Evolutionary conservation across 2,329 filamentous ascomycete species (phyloP).

Genomic region (Rachicladosporium sp.): DNA sequence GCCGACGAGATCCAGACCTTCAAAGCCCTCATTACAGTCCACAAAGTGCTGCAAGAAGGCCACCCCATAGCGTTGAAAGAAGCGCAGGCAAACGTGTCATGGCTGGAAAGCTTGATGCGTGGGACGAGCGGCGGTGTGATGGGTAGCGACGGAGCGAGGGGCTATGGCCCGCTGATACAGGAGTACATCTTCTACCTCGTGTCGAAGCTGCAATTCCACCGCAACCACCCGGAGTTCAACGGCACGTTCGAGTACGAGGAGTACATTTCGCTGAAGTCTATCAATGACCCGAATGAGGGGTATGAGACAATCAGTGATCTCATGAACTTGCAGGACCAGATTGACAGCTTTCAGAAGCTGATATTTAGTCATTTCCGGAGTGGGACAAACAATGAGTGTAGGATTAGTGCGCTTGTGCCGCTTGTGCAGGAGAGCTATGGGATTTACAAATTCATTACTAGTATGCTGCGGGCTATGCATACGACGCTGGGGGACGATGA

Average conservation of each 20-base stretch:
- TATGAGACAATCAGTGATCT: conserved; percentile 93
- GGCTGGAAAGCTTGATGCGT: conserved; percentile 85
- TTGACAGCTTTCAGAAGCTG: conserved; percentile 95
- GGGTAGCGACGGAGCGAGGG: conserved; percentile 45
- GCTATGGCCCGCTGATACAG: conserved; percentile 80
- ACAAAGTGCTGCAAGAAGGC: conserved; percentile 95
- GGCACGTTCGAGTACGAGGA: conserved; percentile 98
- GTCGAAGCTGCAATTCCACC: conserved; percentile 90
- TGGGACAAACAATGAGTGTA: conserved; percentile 87
- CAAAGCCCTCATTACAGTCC: conserved; percentile 92
- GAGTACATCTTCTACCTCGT: conserved; percentile 96
- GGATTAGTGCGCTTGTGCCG: conserved; percentile 85
- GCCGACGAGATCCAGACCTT: conserved; percentile 98
- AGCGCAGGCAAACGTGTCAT: conserved; percentile 74
- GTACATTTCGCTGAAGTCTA: conserved; percentile 93
- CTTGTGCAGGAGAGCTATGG: conserved; percentile 96
- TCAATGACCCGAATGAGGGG: conserved; percentile 97
- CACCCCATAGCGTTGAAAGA: conserved; percentile 80
- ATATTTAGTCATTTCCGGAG: conserved; percentile 94
- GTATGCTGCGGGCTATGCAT: conserved; percentile 98
- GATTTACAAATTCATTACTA: conserved; percentile 99
- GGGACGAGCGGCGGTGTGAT: conserved; percentile 59
- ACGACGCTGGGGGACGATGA: conserved; percentile 82
- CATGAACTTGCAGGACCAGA: conserved; percentile 94
- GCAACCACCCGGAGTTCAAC: conserved; percentile 95